Percentiles rank a stretch among this genome's conserved stretches.
phyloP scores from a whole-genome alignment of 2,329 filamentous ascomycete genomes.

The Fusarium devonianum region DNA sequence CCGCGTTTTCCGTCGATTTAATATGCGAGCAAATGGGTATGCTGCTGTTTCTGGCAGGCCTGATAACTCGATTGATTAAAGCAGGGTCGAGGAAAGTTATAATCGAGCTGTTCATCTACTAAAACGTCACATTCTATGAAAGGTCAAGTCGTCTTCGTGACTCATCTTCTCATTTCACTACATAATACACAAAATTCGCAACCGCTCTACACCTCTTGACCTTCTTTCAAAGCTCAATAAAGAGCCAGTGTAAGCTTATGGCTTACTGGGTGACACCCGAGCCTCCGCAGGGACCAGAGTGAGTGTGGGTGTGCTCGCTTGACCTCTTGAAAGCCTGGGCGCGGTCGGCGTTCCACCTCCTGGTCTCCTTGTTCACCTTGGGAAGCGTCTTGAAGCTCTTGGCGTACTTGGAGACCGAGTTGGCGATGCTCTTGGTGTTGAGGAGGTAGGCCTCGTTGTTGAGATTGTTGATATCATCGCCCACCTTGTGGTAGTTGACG shows the following conservation, averaged over 20 bases:
- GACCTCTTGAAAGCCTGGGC: conserved; percentile 42
- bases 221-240: too few relatives aligned
- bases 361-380: conserved; percentile 36
- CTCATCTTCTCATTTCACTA: conserved; percentile 5
- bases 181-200: conserved; percentile 1
- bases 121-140: too few relatives aligned
- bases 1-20: conserved; percentile 16
- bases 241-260: too few relatives aligned
- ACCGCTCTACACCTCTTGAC: not conserved
- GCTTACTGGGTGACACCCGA: conserved; percentile 16
- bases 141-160: not conserved
- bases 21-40: conserved; percentile 16
- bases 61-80: too few relatives aligned
- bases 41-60: conserved; percentile 10
- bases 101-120: too few relatives aligned
- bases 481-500: conserved; percentile 54
- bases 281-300: conserved; percentile 44
- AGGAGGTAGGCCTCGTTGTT: conserved; percentile 54
- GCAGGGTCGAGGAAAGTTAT: too few relatives aligned
- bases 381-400: conserved; percentile 49
- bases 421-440: conserved; percentile 53
- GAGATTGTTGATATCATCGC: conserved; percentile 52
- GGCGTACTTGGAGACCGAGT: conserved; percentile 53
- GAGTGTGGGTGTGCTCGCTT: conserved; percentile 36
- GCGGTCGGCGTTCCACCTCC: conserved; percentile 43